Base-by-base conservation (phyloP, 1,284 basidiomycete species). In the Trametes versicolor region DNA sequence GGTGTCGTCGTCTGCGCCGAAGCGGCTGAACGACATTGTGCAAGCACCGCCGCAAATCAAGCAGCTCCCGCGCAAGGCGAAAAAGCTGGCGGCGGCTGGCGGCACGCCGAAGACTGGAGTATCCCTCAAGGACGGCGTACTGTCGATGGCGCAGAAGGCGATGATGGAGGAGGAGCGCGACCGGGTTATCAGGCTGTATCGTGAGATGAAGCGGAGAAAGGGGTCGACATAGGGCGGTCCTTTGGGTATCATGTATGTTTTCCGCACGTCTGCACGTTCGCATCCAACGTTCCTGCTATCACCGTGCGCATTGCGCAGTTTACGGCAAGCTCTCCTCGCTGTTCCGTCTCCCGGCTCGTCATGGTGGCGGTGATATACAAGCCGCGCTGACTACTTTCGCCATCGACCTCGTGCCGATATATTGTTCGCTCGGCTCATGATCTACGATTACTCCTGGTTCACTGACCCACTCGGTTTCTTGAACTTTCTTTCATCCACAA, bases 141-240 rank as follows among this genome's bases (percentile, higher is more conserved):
- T 92, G 29, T 90, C 88, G n/a, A 87, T 91, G 84, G 86, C 88
- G 7, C 90, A 93, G 78, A 89, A 86, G 75, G 81, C 81, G 12
- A 87, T 90, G 87, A 87, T 94, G 85, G 91, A 91, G 70, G 80
- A 82, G 65, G 92, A 93, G 77, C 81, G 92, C 63, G 88, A 89
- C 71, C 87, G 82, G 65, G 91, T 80, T 17, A 87, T 94, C 63
- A 77, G 76, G 71, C 79, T 84, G 61, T 94, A 94, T 74, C 77
- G 93, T 64, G 84, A 89, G 76, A 70, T 94, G 76, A 93, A 90
- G 76, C 87, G 85, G 55, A 72, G 70, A 65, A 69, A 62, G 55
- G 39, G 49, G 5, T 5, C 41, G 32, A 50, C 43, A 17, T 62
- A 62, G 51, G 41, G 19, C 37, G 4, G 2, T 17, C 12, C 37